Base-by-base conservation (phyloP, 768 basidiomycete genomes). In the Megacollybia marginata region DNA sequence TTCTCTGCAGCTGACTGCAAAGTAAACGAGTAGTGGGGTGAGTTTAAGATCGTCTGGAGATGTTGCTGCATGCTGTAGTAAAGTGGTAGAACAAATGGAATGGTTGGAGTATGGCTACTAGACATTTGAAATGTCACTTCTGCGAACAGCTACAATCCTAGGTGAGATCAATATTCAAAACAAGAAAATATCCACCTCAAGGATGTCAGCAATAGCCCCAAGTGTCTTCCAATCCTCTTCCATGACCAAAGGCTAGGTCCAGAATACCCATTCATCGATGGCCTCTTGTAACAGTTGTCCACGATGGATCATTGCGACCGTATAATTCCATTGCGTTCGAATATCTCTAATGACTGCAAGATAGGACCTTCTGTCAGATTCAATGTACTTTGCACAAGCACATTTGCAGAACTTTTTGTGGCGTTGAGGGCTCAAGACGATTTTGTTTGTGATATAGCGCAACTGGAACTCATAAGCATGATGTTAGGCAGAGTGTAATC, bases 271-370 rank as follows among this genome's bases (percentile, higher is more conserved):
- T 33, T 23, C 46, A 28, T 68, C 54, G 42, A 69, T 62, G 1
- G 63, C 64, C 47, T 68, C 50, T 47, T 53, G 46, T 0, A 64
- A 50, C 0, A 61, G 38, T 5, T 52, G 47, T 2, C 58, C 67
- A 8, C 57, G 62, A 11, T 52, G 33, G 40, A 67, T 64, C 64
- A 67, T 68, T 1, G 61, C 61, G 46, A 68, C 60, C 11, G 64
- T 68, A 32, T 56, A 68, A 46, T 67, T 65, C 68, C 66, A 68
- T 4, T 62, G 49, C 1, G 62, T 70, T 2, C 45, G 46, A 28
- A 69, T 58, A 55, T 70, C 66, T 4, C 57, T 54, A 8, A 68
- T 54, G 9, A 63, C 62, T 59, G 63, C 61, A 9, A 67, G 52
- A 18, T 10, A 16, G 16, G 10, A 36, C 16, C 16, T 36, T 36